Base-by-base conservation (phyloP, 441 rosid species). In the Kokia cookei region DNA sequence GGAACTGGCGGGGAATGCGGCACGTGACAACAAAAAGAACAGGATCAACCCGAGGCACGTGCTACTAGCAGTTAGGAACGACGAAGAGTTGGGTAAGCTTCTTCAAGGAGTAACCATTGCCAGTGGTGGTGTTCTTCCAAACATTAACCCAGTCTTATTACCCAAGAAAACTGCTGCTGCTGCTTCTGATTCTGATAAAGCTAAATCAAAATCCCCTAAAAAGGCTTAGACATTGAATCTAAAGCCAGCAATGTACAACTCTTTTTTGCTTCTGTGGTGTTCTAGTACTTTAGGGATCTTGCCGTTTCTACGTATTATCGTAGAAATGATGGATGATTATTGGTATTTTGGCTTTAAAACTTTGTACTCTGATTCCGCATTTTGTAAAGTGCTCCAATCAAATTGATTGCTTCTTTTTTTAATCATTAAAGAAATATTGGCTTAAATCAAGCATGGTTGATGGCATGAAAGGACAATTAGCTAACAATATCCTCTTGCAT, bases 1-100 rank as follows among this genome's bases (percentile, higher is more conserved):
- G 66, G 92, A 88, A 74, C 57, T 86, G 14, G 92, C 87, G 1
- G 92, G 92, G 1, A 88, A 88, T 62, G 92, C 92, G 4, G 90
- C 92, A 4, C 85, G 92, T 10, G 92, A 86, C 55, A 85, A 86
- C 71, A 86, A 85, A 79, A 88, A 85, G 80, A 86, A 78, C 51
- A 77, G 90, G 76, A 86, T 88, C 58, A 88, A 83, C 69, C 92
- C 92, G 0, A 75, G 92, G 65, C 92, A 88, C 64, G 62, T 88
- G 3, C 76, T 79, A 2, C 26, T 88, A 19, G 92, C 92, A 1
- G 80, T 88, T 14, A 79, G 86, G 74, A 88, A 88, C 73, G 92
- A 88, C 26, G 92, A 86, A 10, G 92, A 88, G 55, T 57, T 88
- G 26, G 90, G 90, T 29, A 86, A 83, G 58, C 76, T 88, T 71